Base-by-base conservation (phyloP, 208 protist genomes). In the Wallacemonas sp. region DNA sequence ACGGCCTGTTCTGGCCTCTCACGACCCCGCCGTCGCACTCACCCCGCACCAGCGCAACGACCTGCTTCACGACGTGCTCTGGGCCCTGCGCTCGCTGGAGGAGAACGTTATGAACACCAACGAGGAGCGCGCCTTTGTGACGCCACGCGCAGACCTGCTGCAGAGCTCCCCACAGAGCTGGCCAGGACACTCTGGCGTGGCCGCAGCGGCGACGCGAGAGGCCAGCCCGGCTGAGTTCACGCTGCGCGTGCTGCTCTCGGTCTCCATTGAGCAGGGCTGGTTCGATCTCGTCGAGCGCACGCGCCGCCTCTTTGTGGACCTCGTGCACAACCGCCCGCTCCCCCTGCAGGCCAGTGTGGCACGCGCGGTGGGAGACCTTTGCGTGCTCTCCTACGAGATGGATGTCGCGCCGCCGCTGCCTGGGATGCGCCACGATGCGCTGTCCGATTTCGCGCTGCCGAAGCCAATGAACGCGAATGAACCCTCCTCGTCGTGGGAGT, bases 231-330 rank as follows among this genome's bases (percentile, higher is more conserved):
- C 78, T 11, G 83, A 88, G 68, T 78, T 76, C 57, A 57, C 77
- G 1, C 62, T 88, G 14, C 83, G 83, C 30, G 70, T 78, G 36
- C 68, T 88, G 21, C 68, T 85, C 24, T 46, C 76, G 39, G 67
- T 88, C n/a, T 60, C 77, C 6, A 70, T 85, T 9, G 83, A 83
- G 61, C 70, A 85, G 54, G 74, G 75, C 11, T 88, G 83, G 83
- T 79, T 78, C 27, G 83, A 84, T 61, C 69, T 88, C 58, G 74
- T 81, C 12, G 77, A 88, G 65, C 64, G 70, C 71, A 65, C 74
- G 1, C 72, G 76, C 19, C 56, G 65, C 17, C 68, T 83, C 56
- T 89, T 83, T 68, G 69, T 64, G 33, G 68, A 75, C 21, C 52
- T 85, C 23, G 83, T 89, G 43, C 63, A 72, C 36, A 69, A 83